Conservation (phyloP, 805 yeast species). For the Ogataea naganishii region DNA sequence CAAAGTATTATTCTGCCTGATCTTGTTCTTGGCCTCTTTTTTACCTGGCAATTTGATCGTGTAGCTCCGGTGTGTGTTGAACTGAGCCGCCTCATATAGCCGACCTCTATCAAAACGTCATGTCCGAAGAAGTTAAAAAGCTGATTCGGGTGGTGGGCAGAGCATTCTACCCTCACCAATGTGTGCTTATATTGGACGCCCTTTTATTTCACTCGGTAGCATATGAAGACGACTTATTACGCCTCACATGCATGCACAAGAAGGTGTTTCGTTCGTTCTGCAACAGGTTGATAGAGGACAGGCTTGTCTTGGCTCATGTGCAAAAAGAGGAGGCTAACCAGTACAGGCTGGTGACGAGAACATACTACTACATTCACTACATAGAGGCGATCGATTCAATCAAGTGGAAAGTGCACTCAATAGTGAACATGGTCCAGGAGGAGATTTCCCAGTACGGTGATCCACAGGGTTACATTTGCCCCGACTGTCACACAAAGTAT, state of each 20-base stretch:
- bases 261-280: slow-evolving; percentile 82
- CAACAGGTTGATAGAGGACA: slow-evolving; percentile 75
- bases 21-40: no score
- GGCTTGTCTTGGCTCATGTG: slow-evolving; percentile 59
- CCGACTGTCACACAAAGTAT: slow-evolving; percentile 72
- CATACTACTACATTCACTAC: slow-evolving; percentile 79
- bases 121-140: slow-evolving; percentile 14
- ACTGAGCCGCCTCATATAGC: no score
- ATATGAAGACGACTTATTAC: slow-evolving; percentile 84
- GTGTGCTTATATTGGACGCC: slow-evolving; percentile 80
- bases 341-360: slow-evolving; percentile 59
- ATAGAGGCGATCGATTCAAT: slow-evolving; percentile 93
- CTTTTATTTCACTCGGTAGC: slow-evolving; percentile 79
- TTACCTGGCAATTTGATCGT: no score
- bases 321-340: slow-evolving; percentile 66
- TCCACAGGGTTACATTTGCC: slow-evolving; percentile 92
- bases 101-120: no score
- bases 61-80: no score
- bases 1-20: no score
- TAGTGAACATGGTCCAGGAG: slow-evolving; percentile 70
- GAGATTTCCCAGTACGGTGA: slow-evolving; percentile 79
- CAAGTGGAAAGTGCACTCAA: slow-evolving; percentile 91
- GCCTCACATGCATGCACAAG: slow-evolving; percentile 71
- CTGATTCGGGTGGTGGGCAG: slow-evolving; percentile 74
- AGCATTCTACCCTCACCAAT: slow-evolving; percentile 81